A percentile compares a stretch with the other conserved stretches of the same genome.
Conservation (phyloP, 1,284 basidiomycete genomes). For the Mycosarcoma maydis region DNA sequence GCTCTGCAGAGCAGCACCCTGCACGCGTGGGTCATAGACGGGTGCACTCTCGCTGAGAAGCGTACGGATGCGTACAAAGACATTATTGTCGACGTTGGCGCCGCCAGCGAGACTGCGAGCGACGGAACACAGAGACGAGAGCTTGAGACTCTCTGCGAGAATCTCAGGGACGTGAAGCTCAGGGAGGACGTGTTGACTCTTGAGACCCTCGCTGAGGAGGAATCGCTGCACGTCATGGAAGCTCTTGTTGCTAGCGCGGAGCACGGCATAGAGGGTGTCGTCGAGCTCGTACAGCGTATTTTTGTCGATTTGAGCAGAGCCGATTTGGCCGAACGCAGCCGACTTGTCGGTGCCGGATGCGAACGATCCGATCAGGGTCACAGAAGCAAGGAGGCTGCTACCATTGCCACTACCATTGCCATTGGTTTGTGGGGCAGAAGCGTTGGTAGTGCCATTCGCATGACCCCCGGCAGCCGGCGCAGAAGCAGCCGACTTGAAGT, state of each 20-base stretch:
- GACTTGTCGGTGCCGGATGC: conserved; percentile 19
- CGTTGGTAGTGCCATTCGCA: conserved; percentile 11
- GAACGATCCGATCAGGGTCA: conserved; percentile 34
- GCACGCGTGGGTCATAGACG: conserved; percentile 80
- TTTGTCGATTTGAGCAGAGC: conserved; percentile 64
- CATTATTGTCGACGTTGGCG: conserved; percentile 71
- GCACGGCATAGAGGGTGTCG: conserved; percentile 38
- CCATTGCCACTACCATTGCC: conserved; percentile 11
- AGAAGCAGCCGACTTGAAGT: conserved; percentile 3
- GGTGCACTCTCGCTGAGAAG: conserved; percentile 84
- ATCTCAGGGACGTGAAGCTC: conserved; percentile 56
- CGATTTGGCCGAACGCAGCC: conserved; percentile 36
- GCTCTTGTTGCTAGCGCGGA: conserved; percentile 57
- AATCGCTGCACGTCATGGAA: conserved; percentile 63
- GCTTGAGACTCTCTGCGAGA: conserved; percentile 74
- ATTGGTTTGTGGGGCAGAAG: conserved; percentile 4
- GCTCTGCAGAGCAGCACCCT: conserved; percentile 85
- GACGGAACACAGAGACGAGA: conserved; percentile 83
- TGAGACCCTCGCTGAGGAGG: conserved; percentile 55
- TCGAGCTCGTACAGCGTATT: conserved; percentile 64
- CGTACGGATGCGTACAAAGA: conserved; percentile 78
- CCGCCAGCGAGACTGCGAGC: conserved; percentile 72
- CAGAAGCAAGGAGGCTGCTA: conserved; percentile 45
- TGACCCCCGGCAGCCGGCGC: conserved; percentile 11
- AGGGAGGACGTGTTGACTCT: conserved; percentile 43